A percentile compares a stretch with the other conserved stretches of the same genome.
Evolutionary conservation across 2,329 filamentous ascomycete species (phyloP).

Genomic region (Curvularia verruculosa): DNA sequence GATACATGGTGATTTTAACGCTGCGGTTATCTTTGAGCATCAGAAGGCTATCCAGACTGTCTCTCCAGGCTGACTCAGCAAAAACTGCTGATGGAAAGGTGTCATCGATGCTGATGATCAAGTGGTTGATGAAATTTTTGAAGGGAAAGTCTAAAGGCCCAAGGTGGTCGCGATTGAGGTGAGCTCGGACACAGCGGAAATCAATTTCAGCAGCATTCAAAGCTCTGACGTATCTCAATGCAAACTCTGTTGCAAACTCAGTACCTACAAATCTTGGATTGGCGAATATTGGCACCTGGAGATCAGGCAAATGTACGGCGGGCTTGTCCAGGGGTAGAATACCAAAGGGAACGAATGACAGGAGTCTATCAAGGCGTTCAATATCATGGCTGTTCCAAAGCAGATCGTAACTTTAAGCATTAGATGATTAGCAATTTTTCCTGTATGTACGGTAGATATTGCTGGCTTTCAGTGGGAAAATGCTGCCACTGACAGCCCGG

Average conservation of each 20-base stretch:
- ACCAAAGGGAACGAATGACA: not conserved
- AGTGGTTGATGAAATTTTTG: slow-evolving; percentile 2
- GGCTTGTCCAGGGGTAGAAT: not conserved
- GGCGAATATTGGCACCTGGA: slow-evolving; percentile 10
- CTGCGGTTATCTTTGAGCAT: slow-evolving; percentile 5
- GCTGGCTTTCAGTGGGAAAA: not conserved
- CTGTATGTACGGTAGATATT: not conserved
- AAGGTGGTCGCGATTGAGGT: slow-evolving; percentile 10
- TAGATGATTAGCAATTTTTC: not conserved
- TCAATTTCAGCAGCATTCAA: slow-evolving; percentile 7
- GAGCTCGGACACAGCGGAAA: slow-evolving; percentile 6
- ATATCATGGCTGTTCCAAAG: slow-evolving; percentile 7
- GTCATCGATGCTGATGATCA: slow-evolving; percentile 5
- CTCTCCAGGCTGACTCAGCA: not conserved
- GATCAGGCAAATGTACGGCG: not conserved
- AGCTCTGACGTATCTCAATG: slow-evolving; percentile 9
- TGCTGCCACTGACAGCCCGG: too few species aligned
- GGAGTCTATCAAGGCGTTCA: slow-evolving; percentile 1
- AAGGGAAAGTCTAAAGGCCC: slow-evolving; percentile 3
- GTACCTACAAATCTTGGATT: slow-evolving; percentile 6
- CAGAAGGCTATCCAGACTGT: slow-evolving; percentile 15
- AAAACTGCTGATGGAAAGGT: not conserved
- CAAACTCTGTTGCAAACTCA: slow-evolving; percentile 12
- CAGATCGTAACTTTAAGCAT: slow-evolving; percentile 1
- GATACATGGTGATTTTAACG: slow-evolving; percentile 9